A percentile compares a stretch with the other conserved stretches of the same genome.
phyloP scores from a whole-genome alignment of 2,329 filamentous ascomycete genomes.

The Neonectria punicea region DNA sequence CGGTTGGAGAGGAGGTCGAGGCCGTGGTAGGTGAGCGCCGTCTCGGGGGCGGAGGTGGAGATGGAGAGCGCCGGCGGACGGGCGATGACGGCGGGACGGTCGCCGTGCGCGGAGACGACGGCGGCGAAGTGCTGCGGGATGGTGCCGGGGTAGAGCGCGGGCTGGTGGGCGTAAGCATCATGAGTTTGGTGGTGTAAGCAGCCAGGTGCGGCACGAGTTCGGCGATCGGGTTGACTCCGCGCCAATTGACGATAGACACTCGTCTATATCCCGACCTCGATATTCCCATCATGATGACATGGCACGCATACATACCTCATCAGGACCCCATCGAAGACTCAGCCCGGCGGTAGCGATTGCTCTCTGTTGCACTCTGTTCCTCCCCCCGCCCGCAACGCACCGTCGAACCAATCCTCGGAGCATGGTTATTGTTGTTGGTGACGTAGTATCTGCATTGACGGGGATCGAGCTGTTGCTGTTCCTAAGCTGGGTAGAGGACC shows the following conservation, averaged over 20 bases:
- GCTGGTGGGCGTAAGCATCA: slow-evolving; percentile 55
- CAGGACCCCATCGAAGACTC: slow-evolving; percentile 45
- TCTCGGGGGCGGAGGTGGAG: slow-evolving; percentile 62
- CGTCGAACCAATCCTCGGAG: slow-evolving; percentile 35
- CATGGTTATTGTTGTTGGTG: slow-evolving; percentile 11
- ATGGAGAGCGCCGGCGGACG: slow-evolving; percentile 52
- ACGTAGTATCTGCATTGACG: not conserved
- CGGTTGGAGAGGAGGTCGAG: slow-evolving; percentile 82
- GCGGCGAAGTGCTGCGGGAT: slow-evolving; percentile 78
- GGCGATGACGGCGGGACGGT: slow-evolving; percentile 68
- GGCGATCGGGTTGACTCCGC: no score
- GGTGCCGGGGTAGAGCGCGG: slow-evolving; percentile 73
- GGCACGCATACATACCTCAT: slow-evolving; percentile 39
- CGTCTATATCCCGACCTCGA: not conserved
- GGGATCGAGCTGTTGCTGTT: not conserved
- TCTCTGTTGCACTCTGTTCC: slow-evolving; percentile 28
- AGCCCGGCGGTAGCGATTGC: slow-evolving; percentile 34
- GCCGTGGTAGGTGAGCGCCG: slow-evolving; percentile 75
- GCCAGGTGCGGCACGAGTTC: not conserved
- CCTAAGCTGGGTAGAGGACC: not conserved
- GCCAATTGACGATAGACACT: not conserved
- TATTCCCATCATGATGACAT: not conserved
- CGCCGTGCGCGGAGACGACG: slow-evolving; percentile 72
- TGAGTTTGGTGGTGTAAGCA: not conserved
- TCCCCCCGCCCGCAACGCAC: slow-evolving; percentile 23